These are phyloP conservation scores for Hypsizygus marmoreus DNA, from an alignment of 768 basidiomycete genomes.

Conservation along the genomic window DNA sequence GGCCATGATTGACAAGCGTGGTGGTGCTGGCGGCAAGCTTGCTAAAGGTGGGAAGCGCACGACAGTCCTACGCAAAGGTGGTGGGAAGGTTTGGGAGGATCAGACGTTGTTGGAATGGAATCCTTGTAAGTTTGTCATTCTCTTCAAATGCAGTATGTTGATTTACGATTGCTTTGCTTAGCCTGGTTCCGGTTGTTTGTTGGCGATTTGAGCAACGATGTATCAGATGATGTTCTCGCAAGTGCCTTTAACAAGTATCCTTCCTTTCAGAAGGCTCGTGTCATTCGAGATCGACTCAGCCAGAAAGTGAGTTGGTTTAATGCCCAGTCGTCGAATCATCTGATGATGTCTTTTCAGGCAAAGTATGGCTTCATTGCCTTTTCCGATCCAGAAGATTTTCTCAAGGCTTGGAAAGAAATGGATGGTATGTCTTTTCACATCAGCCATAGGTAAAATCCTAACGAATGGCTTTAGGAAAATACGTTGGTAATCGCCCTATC, in stretches of 20 bases:
- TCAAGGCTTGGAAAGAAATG: slow-evolving; percentile 99
- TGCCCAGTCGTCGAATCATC: neutral
- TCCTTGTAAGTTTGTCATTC: slow-evolving; percentile 69
- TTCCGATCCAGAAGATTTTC: slow-evolving; percentile 96
- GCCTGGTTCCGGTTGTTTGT: slow-evolving; percentile 98
- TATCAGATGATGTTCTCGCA: slow-evolving; percentile 91
- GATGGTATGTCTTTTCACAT: slow-evolving; percentile 62
- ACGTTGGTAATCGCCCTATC: slow-evolving; percentile 97
- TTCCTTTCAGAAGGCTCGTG: slow-evolving; percentile 93
- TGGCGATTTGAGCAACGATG: slow-evolving; percentile 97
- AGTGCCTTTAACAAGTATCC: slow-evolving; percentile 93
- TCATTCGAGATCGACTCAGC: slow-evolving; percentile 92
- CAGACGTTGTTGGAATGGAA: slow-evolving; percentile 98
- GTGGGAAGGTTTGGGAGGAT: slow-evolving; percentile 98
- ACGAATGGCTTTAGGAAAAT: slow-evolving; percentile 64
- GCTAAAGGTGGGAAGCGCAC: slow-evolving; percentile 90
- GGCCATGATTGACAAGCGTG: slow-evolving; percentile 86
- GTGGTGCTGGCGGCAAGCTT: slow-evolving; percentile 82
- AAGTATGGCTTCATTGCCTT: slow-evolving; percentile 98
- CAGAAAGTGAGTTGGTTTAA: slow-evolving; percentile 65
- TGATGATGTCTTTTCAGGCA: slow-evolving; percentile 52
- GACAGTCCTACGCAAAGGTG: slow-evolving; percentile 94
- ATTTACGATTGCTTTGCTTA: slow-evolving; percentile 36
- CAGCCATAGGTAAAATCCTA: slow-evolving; percentile 6
- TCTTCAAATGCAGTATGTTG: slow-evolving; percentile 2